Conservation (phyloP, 306 rosid species). For the Inga oerstediana region DNA sequence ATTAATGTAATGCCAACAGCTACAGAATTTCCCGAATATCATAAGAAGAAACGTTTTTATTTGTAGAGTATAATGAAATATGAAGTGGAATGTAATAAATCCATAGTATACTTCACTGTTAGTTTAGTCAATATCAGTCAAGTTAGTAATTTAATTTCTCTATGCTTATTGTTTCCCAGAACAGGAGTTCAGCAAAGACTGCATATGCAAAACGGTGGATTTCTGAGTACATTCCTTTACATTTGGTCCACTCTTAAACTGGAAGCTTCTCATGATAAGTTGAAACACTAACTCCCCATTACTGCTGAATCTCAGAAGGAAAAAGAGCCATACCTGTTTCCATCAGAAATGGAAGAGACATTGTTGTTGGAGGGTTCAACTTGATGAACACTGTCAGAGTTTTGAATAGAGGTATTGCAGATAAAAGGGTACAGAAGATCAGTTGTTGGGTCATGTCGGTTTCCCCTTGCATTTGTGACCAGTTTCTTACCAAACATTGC, state of each 20-base stretch:
- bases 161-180: background rate
- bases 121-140: slow-evolving; percentile 9
- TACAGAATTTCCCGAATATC: background rate
- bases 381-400: slow-evolving; percentile 28
- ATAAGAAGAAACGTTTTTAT: slow-evolving; percentile 9
- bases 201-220: background rate
- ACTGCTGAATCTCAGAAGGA: background rate
- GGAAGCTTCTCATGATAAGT: slow-evolving; percentile 7
- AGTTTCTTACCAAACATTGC: slow-evolving; percentile 58
- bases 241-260: background rate
- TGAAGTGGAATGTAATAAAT: background rate
- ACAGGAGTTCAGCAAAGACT: slow-evolving; percentile 7
- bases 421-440: slow-evolving; percentile 81
- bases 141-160: background rate
- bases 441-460: slow-evolving; percentile 53
- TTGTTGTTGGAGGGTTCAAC: slow-evolving; percentile 42
- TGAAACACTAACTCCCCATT: slow-evolving; percentile 1
- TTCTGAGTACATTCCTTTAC: background rate
- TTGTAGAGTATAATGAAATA: background rate
- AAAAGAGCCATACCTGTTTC: slow-evolving; percentile 53
- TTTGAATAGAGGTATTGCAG: slow-evolving; percentile 46
- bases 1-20: background rate
- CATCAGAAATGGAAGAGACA: slow-evolving; percentile 35
- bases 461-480: slow-evolving; percentile 43
- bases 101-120: background rate